Evolutionary conservation across 495 filamentous ascomycete species (phyloP), one percentile per base, ranked within the genome.

Genomic region (Tuber calosporum): DNA sequence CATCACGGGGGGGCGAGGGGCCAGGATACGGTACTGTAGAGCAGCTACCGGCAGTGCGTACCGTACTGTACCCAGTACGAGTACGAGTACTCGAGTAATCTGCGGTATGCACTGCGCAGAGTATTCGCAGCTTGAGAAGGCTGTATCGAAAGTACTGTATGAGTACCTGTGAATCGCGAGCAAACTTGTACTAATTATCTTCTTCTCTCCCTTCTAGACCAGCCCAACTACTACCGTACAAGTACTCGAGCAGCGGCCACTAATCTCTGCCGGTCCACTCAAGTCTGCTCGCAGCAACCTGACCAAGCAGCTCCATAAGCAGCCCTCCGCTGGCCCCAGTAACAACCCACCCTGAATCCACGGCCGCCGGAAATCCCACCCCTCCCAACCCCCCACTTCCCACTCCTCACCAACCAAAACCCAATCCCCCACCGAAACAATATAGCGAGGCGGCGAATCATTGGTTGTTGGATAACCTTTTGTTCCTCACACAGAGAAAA

Each of bases 381-480:
- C 17, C n/a, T 43, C n/a, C 22, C 9, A 26, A 62, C 53, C 53
- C 53, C 53, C 53, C 53, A 62, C 53, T 62, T 62, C 53, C 53
- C n/a, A n/a, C 20, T 62, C 53, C 26, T 17, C 53, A 30, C 53
- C 53, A 62, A 62, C 53, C 53, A 62, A 17, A 62, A 30, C 53
- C 15, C 53, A 26, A 30, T 62, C 9, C 53, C 3, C 53, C 53
- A 62, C 53, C 53, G 53, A 62, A 62, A 62, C 53, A 62, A 62
- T 30, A 62, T 62, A 30, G 30, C 53, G 53, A 62, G 53, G 53
- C 53, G 53, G 53, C 53, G 53, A 62, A 62, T 62, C 53, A 62
- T 62, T 30, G 15, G 26, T 13, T 62, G 53, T 30, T 30, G 30
- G 30, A 62, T 17, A 62, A 62, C 53, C 26, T 62, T 13, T 5